Base-by-base conservation (phyloP, 2,329 filamentous ascomycete genomes). In the Magnaporthiopsis incrustans region DNA sequence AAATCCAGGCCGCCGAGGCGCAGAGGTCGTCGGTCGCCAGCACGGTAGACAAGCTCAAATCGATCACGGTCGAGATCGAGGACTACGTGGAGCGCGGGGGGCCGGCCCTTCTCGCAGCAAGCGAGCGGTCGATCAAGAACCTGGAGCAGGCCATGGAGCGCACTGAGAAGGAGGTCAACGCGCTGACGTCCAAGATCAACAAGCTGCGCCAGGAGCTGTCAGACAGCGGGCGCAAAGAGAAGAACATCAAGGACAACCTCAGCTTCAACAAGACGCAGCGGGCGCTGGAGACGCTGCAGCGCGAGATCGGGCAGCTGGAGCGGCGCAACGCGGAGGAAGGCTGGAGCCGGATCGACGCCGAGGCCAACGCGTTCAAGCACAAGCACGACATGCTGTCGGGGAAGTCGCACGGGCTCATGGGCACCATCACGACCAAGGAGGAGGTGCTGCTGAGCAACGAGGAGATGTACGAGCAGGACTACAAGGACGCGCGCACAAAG, bases 211-310 rank as follows among this genome's bases (percentile, higher is more conserved):
- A 90, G 61, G 88, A 92, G 63, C 83, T 93, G 62, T 86, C 87
- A 69, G 91, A 92, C 71, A 90, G 91, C 64, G 90, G 93, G 67
- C 86, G 88, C 65, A 93, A 88, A 64, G 94, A 92, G 77, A 89
- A 91, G 70, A 92, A 91, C 67, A 97, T 99, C 69, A 82, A 82
- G 27, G 92, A 98, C 73, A 99, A 99, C 70, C 79, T 98, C 62
- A 88, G 88, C 67, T 97, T 92, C 73, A 90, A 95, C 65, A 89
- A 89, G 72, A 89, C 90, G 66, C 81, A 86, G 64, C 84, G 86
- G 64, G 82, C 88, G 53, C 81, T 97, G 2, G 82, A 90, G 57
- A 79, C 78, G 4, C 82, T 97, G 8, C 79, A 85, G 64, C 74
- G 75, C 25, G 90, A 95, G 66, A 93, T 99, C 67, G 75, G 78